A percentile compares a stretch with the other conserved stretches of the same genome.
These are phyloP conservation scores for Calamus simplicifolius DNA, from an alignment of 176 grass and related monocot genomes.

Conservation along the genomic window DNA sequence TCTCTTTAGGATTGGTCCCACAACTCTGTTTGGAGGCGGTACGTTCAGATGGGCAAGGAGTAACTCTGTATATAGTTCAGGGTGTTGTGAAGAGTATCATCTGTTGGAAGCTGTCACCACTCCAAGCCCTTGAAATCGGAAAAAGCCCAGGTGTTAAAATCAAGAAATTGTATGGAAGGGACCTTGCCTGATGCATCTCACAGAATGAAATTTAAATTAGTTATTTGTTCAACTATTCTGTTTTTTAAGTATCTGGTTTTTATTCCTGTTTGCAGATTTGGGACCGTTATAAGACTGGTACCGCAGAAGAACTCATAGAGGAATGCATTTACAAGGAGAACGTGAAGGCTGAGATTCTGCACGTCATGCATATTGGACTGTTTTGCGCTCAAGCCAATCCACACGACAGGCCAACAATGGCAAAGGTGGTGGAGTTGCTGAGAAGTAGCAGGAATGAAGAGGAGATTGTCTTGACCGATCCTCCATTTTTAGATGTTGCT, in stretches of 20 bases:
- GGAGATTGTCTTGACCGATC: constrained; percentile 52
- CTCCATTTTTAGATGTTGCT: constrained; percentile 51
- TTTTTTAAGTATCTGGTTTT: too few relatives aligned
- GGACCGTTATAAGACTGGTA: constrained; percentile 57
- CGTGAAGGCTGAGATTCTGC: constrained; percentile 37
- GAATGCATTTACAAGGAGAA: constrained; percentile 43
- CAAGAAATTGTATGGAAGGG: too few relatives aligned
- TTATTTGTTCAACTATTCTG: too few relatives aligned
- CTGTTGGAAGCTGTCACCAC: too few relatives aligned
- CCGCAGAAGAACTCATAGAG: constrained; percentile 35
- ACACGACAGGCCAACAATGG: constrained; percentile 56
- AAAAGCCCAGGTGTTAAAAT: too few relatives aligned
- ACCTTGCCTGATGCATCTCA: neutral
- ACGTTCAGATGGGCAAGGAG: too few relatives aligned
- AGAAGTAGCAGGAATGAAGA: constrained; percentile 42
- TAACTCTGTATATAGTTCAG: too few relatives aligned
- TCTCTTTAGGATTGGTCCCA: too few relatives aligned
- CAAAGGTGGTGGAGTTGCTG: constrained; percentile 64
- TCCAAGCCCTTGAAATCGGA: too few relatives aligned
- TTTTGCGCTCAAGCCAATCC: constrained; percentile 53
- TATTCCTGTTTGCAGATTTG: constrained; percentile 49
- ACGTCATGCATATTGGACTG: constrained; percentile 58
- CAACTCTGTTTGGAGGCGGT: too few relatives aligned
- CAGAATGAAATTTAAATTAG: too few relatives aligned
- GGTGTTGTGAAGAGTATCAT: too few relatives aligned